These are phyloP conservation scores for Sclerotinia subarctica DNA, from an alignment of 2,329 filamentous ascomycete genomes.

Conservation along the genomic window DNA sequence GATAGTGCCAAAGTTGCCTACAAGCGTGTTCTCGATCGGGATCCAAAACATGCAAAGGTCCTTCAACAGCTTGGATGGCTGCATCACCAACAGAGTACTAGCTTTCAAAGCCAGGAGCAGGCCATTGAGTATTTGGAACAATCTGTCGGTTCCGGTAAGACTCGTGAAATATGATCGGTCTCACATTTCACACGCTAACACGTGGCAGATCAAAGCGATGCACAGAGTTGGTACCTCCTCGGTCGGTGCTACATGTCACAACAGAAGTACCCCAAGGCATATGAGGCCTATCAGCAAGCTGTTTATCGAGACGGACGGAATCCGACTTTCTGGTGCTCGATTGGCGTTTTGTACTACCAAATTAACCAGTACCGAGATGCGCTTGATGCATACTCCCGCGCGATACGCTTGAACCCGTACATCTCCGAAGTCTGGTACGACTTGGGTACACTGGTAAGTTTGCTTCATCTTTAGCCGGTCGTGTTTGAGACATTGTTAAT, in stretches of 20 bases:
- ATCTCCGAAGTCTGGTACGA: constrained; percentile 99
- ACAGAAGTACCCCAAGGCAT: constrained; percentile 97
- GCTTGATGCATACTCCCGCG: constrained; percentile 93
- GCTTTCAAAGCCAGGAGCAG: constrained; percentile 87
- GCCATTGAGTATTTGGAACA: constrained; percentile 98
- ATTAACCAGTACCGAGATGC: constrained; percentile 99
- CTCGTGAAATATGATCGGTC: constrained; percentile 27
- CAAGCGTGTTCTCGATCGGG: constrained; percentile 85
- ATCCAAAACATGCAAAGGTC: constrained; percentile 96
- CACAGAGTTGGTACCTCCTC: constrained; percentile 97
- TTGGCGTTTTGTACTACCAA: constrained; percentile 97
- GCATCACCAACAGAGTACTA: constrained; percentile 91
- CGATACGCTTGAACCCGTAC: constrained; percentile 93
- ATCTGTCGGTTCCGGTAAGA: constrained; percentile 84
- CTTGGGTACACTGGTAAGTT: constrained; percentile 83
- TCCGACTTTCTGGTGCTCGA: constrained; percentile 99
- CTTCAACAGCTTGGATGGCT: constrained; percentile 97
- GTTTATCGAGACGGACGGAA: constrained; percentile 97
- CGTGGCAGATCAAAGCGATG: constrained; percentile 78
- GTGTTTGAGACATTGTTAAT: constrained; percentile 31
- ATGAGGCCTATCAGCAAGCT: constrained; percentile 97
- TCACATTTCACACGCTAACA: constrained; percentile 36
- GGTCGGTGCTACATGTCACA: constrained; percentile 99
- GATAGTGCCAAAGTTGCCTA: constrained; percentile 92
- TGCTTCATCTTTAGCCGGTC: constrained; percentile 29